Evolutionary conservation across 169 alveolate genomes (phyloP).

Genomic region (Plasmodium inui): DNA sequence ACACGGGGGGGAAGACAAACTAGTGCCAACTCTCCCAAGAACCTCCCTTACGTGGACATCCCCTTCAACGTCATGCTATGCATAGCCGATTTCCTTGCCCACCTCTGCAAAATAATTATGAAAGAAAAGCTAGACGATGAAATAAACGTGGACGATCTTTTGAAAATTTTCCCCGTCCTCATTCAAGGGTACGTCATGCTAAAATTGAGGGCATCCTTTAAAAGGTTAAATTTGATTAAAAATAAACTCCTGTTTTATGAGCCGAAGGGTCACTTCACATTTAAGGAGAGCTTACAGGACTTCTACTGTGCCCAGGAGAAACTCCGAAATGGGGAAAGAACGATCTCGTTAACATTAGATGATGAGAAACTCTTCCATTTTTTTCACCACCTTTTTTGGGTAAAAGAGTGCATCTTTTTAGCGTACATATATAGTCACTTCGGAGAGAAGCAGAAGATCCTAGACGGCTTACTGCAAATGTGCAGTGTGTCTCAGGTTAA

Average conservation of each 20-base stretch:
- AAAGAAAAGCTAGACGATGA: constrained; percentile 37
- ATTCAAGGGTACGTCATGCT: constrained; percentile 66
- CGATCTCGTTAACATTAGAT: constrained; percentile 31
- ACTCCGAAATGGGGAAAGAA: constrained; percentile 4
- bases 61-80: constrained; percentile 49
- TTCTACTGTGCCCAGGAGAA: constrained; percentile 47
- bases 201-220: constrained; percentile 36
- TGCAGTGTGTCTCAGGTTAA: constrained; percentile 40
- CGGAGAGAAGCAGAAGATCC: constrained; percentile 22
- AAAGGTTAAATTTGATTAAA: constrained; percentile 64
- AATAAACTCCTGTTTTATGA: constrained; percentile 51
- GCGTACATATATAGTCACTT: constrained; percentile 51
- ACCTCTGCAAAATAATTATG: constrained; percentile 39
- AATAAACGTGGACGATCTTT: constrained; percentile 55
- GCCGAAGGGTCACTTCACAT: constrained; percentile 21
- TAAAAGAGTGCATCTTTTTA: constrained; percentile 54
- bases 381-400: constrained; percentile 48
- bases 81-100: constrained; percentile 48
- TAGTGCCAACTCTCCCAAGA: background rate
- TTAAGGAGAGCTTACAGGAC: constrained; percentile 44
- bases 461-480: constrained; percentile 58
- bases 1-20: background rate
- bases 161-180: constrained; percentile 46
- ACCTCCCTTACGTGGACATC: constrained; percentile 14
- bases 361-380: constrained; percentile 24